Conservation (phyloP, 1,139 yeast species). For the Casaregolazyma suthepensis region DNA sequence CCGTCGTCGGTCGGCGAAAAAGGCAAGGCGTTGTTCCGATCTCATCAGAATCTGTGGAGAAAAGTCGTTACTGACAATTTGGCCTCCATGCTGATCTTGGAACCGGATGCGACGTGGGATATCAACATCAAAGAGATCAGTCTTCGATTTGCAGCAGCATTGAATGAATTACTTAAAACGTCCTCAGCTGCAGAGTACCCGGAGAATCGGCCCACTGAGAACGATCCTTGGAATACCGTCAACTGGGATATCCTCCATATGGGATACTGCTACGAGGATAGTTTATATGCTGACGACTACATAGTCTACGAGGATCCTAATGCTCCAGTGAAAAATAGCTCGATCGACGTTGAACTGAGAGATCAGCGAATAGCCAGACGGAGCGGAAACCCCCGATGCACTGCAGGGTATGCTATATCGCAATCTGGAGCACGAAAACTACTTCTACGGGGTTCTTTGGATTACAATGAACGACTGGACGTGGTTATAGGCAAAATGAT, state of each 20-base stretch:
- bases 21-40: slow-evolving; percentile 9
- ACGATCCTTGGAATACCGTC: slow-evolving; percentile 8
- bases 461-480: slow-evolving; percentile 14
- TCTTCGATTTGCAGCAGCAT: slow-evolving; percentile 9
- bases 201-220: background rate
- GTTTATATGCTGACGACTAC: background rate
- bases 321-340: slow-evolving; percentile 6
- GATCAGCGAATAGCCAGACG: slow-evolving; percentile 12
- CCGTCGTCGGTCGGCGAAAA: background rate
- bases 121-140: slow-evolving; percentile 9
- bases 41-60: slow-evolving; percentile 14
- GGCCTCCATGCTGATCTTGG: slow-evolving; percentile 10
- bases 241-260: slow-evolving; percentile 12
- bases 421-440: slow-evolving; percentile 15
- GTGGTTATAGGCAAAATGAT: slow-evolving; percentile 11
- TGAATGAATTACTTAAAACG: slow-evolving; percentile 7
- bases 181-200: background rate
- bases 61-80: slow-evolving; percentile 8
- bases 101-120: slow-evolving; percentile 16
- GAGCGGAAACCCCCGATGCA: slow-evolving; percentile 11
- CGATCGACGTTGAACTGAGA: slow-evolving; percentile 4
- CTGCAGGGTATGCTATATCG: slow-evolving; percentile 16
- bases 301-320: slow-evolving; percentile 10
- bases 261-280: slow-evolving; percentile 6
- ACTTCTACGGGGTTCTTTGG: slow-evolving; percentile 12